Evolutionary conservation across 2,329 filamentous ascomycete genomes (phyloP).

Genomic region (Stachybotrys elegans): DNA sequence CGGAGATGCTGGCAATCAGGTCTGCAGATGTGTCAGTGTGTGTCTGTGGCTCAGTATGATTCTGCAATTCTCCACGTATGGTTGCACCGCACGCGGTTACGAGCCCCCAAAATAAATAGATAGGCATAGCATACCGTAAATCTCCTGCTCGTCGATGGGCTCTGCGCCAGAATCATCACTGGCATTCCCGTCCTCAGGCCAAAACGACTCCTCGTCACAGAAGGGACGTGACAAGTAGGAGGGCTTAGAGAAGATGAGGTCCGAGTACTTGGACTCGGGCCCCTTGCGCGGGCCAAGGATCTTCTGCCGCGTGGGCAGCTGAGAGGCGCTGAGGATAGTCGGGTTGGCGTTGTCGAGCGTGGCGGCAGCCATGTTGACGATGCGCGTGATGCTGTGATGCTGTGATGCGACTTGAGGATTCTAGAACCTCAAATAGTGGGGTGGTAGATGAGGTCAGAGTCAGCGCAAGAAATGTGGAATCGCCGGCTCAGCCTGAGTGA

Average conservation of each 20-base stretch:
- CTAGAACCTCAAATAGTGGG: conserved; percentile 17
- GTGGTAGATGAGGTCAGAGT: too few relatives aligned
- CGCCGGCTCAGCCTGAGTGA: too few relatives aligned
- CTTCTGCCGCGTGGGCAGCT: conserved; percentile 74
- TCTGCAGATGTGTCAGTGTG: conserved; percentile 49
- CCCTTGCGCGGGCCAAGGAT: conserved; percentile 40
- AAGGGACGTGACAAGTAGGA: conserved; percentile 37
- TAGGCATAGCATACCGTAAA: conserved; percentile 72
- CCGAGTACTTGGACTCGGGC: conserved; percentile 42
- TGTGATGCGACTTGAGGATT: too few relatives aligned
- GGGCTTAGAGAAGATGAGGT: conserved; percentile 40
- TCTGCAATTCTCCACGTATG: too few relatives aligned
- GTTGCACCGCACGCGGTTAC: too few relatives aligned
- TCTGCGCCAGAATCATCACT: conserved; percentile 63
- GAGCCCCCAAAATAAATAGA: too few relatives aligned
- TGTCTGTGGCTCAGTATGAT: too few relatives aligned
- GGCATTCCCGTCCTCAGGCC: conserved; percentile 29
- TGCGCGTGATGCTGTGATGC: conserved; percentile 7
- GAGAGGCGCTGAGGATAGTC: conserved; percentile 80
- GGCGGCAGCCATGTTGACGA: conserved; percentile 17
- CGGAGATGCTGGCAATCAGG: conserved; percentile 88
- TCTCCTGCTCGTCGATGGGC: conserved; percentile 93
- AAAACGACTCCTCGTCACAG: conserved; percentile 27
- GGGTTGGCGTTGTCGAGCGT: conserved; percentile 78
- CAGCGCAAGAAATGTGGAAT: too few relatives aligned